A percentile compares a stretch with the other conserved stretches of the same genome.
phyloP scores from a whole-genome alignment of 371 early-diverging fungal species.

The Apophysomyces ossiformis region DNA sequence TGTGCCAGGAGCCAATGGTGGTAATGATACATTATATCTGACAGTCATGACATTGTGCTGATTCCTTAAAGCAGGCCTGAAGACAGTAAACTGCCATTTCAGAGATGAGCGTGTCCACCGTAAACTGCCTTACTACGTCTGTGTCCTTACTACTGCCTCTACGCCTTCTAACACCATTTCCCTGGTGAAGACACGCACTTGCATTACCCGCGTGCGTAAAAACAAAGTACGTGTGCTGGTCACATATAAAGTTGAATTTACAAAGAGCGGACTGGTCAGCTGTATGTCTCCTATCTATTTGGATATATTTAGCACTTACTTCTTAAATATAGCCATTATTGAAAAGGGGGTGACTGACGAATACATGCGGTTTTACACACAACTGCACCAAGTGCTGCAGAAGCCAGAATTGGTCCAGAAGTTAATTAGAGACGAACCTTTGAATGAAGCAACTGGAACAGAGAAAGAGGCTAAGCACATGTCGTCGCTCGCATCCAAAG shows the following conservation, averaged over 20 bases:
- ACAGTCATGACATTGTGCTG: background rate
- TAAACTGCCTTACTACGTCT: slow-evolving; percentile 32
- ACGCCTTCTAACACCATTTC: slow-evolving; percentile 85
- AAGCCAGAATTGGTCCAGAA: background rate
- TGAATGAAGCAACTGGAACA: background rate
- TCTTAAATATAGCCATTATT: slow-evolving; percentile 1
- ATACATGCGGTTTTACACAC: background rate
- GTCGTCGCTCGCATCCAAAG: background rate
- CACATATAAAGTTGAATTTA: slow-evolving; percentile 72
- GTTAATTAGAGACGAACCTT: background rate
- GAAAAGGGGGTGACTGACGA: background rate
- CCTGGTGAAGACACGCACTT: slow-evolving; percentile 81
- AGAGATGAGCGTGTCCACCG: background rate
- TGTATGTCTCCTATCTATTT: background rate
- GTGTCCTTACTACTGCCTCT: slow-evolving; percentile 60
- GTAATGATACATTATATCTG: background rate
- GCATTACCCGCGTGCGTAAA: slow-evolving; percentile 76
- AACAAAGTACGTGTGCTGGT: slow-evolving; percentile 64
- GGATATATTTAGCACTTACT: background rate
- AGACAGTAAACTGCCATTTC: background rate
- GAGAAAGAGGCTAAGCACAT: background rate
- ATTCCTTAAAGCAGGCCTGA: background rate
- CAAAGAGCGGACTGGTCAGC: slow-evolving; percentile 39
- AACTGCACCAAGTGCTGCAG: background rate
- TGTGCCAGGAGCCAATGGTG: background rate